Conservation (phyloP, 768 basidiomycete species). For the Tephrocybe rancida region DNA sequence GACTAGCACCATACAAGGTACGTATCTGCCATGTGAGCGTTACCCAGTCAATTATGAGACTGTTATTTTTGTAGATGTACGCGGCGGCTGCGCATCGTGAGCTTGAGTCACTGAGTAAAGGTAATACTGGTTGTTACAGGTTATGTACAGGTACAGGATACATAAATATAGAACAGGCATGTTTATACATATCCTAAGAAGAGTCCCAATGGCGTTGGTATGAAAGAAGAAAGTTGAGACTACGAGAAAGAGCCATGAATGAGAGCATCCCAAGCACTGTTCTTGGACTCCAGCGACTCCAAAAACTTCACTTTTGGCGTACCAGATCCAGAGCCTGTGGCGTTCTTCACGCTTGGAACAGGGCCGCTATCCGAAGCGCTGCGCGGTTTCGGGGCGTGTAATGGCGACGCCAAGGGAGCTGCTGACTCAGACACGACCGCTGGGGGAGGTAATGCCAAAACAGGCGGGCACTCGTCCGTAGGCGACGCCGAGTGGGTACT, state of each 20-base stretch:
- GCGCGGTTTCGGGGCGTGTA: slow-evolving; percentile 20
- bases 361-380: slow-evolving; percentile 16
- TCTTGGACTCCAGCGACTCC: slow-evolving; percentile 60
- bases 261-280: slow-evolving; percentile 68
- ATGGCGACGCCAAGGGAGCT: slow-evolving; percentile 1
- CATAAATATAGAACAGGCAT: slow-evolving; percentile 5
- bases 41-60: too few relatives aligned
- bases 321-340: slow-evolving; percentile 22
- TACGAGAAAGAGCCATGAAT: slow-evolving; percentile 70
- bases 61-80: too few relatives aligned
- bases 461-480: slow-evolving; percentile 14
- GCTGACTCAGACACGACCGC: slow-evolving; percentile 8
- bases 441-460: slow-evolving; percentile 14
- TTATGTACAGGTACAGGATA: slow-evolving; percentile 6
- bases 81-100: too few relatives aligned
- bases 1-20: too few relatives aligned
- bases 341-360: slow-evolving; percentile 1
- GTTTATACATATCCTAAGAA: slow-evolving; percentile 3
- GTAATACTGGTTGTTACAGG: too few relatives aligned
- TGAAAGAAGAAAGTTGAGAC: slow-evolving; percentile 10
- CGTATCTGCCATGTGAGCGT: too few relatives aligned
- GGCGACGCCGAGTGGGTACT: slow-evolving; percentile 10
- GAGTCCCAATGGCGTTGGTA: background rate
- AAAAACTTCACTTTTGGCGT: slow-evolving; percentile 52
- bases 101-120: too few relatives aligned